Percentiles rank a stretch among this genome's conserved stretches.
Conservation (phyloP, 2,329 filamentous ascomycete genomes). For the Akanthomyces dipterigenus region DNA sequence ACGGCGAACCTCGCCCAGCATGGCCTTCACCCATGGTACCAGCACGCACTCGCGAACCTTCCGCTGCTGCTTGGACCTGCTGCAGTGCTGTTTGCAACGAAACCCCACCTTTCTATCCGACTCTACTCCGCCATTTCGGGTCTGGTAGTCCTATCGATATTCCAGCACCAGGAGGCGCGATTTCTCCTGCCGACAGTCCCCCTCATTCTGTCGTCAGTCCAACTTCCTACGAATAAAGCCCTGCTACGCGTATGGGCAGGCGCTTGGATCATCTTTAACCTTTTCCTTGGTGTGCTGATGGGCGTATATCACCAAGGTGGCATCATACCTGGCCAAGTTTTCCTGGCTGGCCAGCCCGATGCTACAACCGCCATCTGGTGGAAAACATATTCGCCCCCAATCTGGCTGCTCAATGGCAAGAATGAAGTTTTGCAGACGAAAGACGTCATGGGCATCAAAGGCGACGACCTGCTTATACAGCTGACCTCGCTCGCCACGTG, state of each 20-base stretch:
- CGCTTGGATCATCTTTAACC: constrained; percentile 64
- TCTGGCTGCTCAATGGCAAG: constrained; percentile 72
- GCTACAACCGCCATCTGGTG: constrained; percentile 71
- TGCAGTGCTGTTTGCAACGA: constrained; percentile 51
- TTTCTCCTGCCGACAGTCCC: constrained; percentile 72
- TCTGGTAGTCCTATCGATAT: constrained; percentile 61
- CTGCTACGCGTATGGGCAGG: constrained; percentile 48
- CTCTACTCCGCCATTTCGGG: constrained; percentile 71
- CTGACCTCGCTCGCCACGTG: constrained; percentile 56
- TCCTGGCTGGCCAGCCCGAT: constrained; percentile 63
- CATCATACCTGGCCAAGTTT: constrained; percentile 67
- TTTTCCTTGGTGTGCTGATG: constrained; percentile 63
- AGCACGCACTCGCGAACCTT: constrained; percentile 66
- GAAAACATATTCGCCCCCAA: constrained; percentile 79
- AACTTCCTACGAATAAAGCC: constrained; percentile 50
- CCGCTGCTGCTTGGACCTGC: constrained; percentile 68
- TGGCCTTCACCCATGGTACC: constrained; percentile 72
- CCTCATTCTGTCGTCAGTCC: constrained; percentile 67
- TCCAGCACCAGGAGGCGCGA: constrained; percentile 74
- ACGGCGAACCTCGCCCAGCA: constrained; percentile 66
- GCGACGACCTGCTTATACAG: constrained; percentile 51
- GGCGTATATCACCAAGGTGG: constrained; percentile 78
- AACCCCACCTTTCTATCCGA: constrained; percentile 51
- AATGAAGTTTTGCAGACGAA: constrained; percentile 63
- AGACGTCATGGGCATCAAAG: constrained; percentile 68